Conservation (phyloP, 2,329 filamentous ascomycete species). For the Colletotrichum endophyticum region DNA sequence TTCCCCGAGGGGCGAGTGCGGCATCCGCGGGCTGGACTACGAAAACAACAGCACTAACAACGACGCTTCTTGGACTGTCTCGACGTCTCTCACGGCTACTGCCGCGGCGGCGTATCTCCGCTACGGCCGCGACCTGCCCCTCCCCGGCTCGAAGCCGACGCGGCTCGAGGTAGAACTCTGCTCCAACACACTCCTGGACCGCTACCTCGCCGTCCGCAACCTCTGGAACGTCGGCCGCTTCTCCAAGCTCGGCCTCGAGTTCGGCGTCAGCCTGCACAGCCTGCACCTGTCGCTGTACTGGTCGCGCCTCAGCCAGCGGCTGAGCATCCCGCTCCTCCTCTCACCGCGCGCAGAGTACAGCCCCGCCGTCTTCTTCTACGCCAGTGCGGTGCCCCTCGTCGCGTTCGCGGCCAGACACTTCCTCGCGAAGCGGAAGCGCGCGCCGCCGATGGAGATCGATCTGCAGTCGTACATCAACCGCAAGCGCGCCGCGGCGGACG, state of each 20-base stretch:
- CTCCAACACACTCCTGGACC: slow-evolving; percentile 36
- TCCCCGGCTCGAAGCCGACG: slow-evolving; percentile 26
- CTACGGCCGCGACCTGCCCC: slow-evolving; percentile 38
- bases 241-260: slow-evolving; percentile 48
- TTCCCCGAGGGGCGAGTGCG: slow-evolving; percentile 33
- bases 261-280: slow-evolving; percentile 44
- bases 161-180: slow-evolving; percentile 49
- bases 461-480: slow-evolving; percentile 31
- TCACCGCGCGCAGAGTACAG: slow-evolving; percentile 31
- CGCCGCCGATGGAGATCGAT: neutral
- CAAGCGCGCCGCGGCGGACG: slow-evolving; percentile 48
- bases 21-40: slow-evolving; percentile 42
- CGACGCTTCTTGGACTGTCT: slow-evolving; percentile 44
- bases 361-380: slow-evolving; percentile 40
- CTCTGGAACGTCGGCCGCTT: slow-evolving; percentile 45
- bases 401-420: slow-evolving; percentile 42
- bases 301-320: slow-evolving; percentile 48
- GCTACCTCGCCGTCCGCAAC: slow-evolving; percentile 47
- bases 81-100: slow-evolving; percentile 34
- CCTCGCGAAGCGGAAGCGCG: slow-evolving; percentile 18
- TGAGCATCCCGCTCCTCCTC: slow-evolving; percentile 49
- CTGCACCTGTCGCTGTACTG: slow-evolving; percentile 53
- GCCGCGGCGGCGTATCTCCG: slow-evolving; percentile 39
- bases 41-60: slow-evolving; percentile 28
- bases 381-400: slow-evolving; percentile 42